A percentile compares a stretch with the other conserved stretches of the same genome.
Conservation (phyloP, 1,284 basidiomycete species). For the Trichosporon inkin region DNA sequence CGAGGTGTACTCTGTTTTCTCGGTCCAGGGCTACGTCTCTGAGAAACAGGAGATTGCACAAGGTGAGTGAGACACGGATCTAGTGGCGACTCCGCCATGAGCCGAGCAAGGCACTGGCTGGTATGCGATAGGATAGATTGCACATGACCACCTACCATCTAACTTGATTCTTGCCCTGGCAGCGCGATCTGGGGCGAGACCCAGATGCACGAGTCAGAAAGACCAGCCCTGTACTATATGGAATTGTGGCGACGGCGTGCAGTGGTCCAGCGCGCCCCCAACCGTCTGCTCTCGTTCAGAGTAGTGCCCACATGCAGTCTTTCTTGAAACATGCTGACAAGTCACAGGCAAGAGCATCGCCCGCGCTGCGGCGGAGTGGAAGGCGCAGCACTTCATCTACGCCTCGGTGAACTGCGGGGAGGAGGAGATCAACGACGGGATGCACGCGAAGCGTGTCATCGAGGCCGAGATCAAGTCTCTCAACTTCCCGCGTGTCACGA, state of each 20-base stretch:
- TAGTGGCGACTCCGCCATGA: neutral
- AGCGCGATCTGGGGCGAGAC: neutral
- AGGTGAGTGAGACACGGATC: slow-evolving; percentile 22
- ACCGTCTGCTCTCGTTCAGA: no score
- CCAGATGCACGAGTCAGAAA: no score
- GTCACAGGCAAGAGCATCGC: slow-evolving; percentile 3
- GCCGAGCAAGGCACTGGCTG: neutral
- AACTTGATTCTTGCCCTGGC: no score
- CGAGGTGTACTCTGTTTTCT: slow-evolving; percentile 30
- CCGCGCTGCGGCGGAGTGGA: neutral
- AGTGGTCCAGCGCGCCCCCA: no score
- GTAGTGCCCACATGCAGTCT: no score
- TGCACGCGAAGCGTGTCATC: slow-evolving; percentile 32
- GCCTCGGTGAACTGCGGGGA: slow-evolving; percentile 23
- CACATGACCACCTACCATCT: neutral
- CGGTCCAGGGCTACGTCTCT: slow-evolving; percentile 30
- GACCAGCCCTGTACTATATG: no score
- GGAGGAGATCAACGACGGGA: slow-evolving; percentile 18
- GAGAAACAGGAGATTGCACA: slow-evolving; percentile 23
- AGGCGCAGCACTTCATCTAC: slow-evolving; percentile 49
- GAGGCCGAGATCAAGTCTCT: slow-evolving; percentile 26
- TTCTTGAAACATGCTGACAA: no score
- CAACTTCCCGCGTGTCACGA: slow-evolving; percentile 11
- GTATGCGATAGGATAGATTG: neutral
- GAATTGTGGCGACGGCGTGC: no score